Percentiles rank a stretch among this genome's conserved stretches.
These are phyloP conservation scores for Alternaria gaisen DNA, from an alignment of 2,329 filamentous ascomycete species.

Conservation along the genomic window DNA sequence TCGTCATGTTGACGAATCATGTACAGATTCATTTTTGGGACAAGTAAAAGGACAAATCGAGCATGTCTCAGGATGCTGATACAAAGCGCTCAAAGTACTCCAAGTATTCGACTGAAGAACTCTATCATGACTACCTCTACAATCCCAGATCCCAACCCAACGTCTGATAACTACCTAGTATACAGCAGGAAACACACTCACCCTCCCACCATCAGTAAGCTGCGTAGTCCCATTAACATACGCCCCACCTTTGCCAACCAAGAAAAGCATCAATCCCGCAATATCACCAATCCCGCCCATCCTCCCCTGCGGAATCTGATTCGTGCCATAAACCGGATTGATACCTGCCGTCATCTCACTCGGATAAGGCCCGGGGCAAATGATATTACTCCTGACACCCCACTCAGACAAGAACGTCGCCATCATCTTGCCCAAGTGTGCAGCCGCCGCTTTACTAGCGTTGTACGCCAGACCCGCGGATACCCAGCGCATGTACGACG, in stretches of 20 bases:
- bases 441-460: constrained; percentile 55
- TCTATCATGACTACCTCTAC: no score
- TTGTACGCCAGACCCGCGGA: constrained; percentile 55
- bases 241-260: constrained; percentile 60
- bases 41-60: no score
- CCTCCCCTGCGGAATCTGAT: constrained; percentile 52
- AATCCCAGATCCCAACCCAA: neutral
- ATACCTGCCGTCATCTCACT: constrained; percentile 54
- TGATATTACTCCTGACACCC: constrained; percentile 58
- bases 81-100: no score
- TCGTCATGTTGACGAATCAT: no score
- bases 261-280: constrained; percentile 60
- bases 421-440: constrained; percentile 58
- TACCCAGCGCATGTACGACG: constrained; percentile 50
- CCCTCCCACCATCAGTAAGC: constrained; percentile 58
- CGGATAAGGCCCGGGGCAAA: constrained; percentile 56
- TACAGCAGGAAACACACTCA: constrained; percentile 44
- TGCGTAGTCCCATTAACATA: constrained; percentile 65
- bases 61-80: no score
- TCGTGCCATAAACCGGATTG: constrained; percentile 41
- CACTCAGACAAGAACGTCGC: constrained; percentile 54
- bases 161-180: constrained; percentile 30
- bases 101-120: rapidly evolving
- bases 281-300: constrained; percentile 58
- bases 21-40: no score